phyloP scores from a whole-genome alignment of 176 grass and related monocot species.

The Leersia perrieri region DNA sequence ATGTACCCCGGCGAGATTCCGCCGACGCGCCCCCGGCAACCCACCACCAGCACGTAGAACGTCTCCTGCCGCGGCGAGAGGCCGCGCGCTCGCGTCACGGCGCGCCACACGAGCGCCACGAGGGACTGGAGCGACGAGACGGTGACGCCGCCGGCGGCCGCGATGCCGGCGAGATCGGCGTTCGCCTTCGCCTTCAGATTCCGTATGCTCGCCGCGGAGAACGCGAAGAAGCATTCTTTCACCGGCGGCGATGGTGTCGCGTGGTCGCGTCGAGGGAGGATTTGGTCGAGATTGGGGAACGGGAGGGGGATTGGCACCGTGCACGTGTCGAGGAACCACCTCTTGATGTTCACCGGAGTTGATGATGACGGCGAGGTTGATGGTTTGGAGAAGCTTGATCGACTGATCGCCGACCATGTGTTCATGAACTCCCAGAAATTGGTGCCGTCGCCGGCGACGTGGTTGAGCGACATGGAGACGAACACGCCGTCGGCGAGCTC shows the following conservation, averaged over 20 bases:
- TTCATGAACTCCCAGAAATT: conserved; percentile 37
- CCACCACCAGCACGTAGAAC: conserved; percentile 30
- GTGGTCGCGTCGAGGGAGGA: conserved; percentile 12
- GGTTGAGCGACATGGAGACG: conserved; percentile 37
- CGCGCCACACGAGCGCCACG: conserved; percentile 42
- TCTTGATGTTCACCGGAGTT: not conserved
- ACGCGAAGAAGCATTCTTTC: conserved; percentile 44
- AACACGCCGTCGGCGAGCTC: conserved; percentile 42
- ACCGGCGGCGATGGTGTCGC: not conserved
- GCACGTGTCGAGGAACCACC: conserved; percentile 37
- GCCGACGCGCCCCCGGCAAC: conserved; percentile 31
- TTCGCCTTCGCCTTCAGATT: conserved; percentile 46
- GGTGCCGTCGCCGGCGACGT: conserved; percentile 18
- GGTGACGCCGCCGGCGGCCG: not conserved
- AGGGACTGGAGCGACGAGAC: conserved; percentile 59
- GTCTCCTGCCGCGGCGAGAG: conserved; percentile 28
- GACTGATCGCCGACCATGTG: conserved; percentile 46
- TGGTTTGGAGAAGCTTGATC: no score
- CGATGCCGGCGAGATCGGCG: no score
- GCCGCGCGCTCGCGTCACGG: conserved; percentile 33
- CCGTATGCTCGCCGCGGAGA: conserved; percentile 4
- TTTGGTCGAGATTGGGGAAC: not conserved
- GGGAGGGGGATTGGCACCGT: conserved; percentile 42
- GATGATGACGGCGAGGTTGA: not conserved
- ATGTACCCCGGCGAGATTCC: conserved; percentile 28